Base-by-base conservation (phyloP, 352 stramenopile genomes). In the Phytophthora kernoviae region DNA sequence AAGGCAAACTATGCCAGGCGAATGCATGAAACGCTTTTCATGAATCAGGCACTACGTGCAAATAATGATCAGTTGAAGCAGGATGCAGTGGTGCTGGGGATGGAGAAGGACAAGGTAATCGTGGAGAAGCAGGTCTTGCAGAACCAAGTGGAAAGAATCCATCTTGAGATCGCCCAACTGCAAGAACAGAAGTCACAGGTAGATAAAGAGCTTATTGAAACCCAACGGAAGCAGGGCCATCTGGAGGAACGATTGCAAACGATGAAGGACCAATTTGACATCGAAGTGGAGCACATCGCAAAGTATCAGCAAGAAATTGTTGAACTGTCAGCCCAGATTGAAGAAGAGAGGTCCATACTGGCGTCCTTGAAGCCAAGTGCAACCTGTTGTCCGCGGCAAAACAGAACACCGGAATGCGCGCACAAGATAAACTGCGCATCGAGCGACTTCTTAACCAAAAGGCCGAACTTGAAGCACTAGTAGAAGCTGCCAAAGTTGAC, bases 381-480 rank as follows among this genome's bases (percentile, higher is more conserved):
- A 87, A 87, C 26, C 51, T 94, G 1, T 42, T 92, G 5, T 67
- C 72, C 11, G 76, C 73, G 0, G 85, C 91, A 54, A 93, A 93
- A 53, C 75, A 87, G 37, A 91, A 90, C 49, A 85, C 74, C 4
- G 82, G 78, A 10, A 92, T 92, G 81, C 76, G 81, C 0, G 80
- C 80, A 7, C 81, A 91, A 66, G 85, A 94, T 58, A 92, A 92
- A 39, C 64, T 91, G 14, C 81, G 81, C 0, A 93, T 94, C 24
- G 85, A 94, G 36, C 48, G 80, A 10, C 58, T 94, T 0, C 42
- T 93, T 0, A 92, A 92, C 51, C 77, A 93, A 49, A 95, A 93
- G 53, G 57, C 90, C 24, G 81, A 95, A 44, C 68, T 93, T 0
- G 80, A 95, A 56, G 79, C 80, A 10, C 36, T 71, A 3, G 64